phyloP scores from a whole-genome alignment of 331 rosid genomes.

The Arachis monticola region DNA sequence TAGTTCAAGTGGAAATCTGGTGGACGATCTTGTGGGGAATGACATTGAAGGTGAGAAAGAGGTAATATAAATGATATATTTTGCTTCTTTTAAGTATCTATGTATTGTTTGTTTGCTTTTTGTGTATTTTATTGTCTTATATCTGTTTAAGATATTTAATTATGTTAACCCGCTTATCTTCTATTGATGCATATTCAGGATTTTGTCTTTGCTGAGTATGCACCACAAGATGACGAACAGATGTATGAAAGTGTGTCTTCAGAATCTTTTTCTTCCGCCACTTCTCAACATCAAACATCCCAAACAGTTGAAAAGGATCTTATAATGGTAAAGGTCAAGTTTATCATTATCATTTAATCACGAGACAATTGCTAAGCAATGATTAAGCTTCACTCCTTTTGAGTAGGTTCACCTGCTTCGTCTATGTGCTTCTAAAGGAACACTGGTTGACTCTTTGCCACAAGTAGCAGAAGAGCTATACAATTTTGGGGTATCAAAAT shows the following conservation, averaged over 20 bases:
- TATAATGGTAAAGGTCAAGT: constrained; percentile 63
- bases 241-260: constrained; percentile 57
- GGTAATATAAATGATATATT: constrained; percentile 50
- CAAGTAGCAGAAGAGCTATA: constrained; percentile 73
- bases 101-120: constrained; percentile 30
- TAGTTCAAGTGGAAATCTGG: constrained; percentile 55
- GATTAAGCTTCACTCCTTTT: constrained; percentile 38
- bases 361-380: constrained; percentile 20
- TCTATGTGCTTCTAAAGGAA: constrained; percentile 76
- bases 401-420: constrained; percentile 87
- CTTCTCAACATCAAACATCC: constrained; percentile 57
- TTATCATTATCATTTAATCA: constrained; percentile 19
- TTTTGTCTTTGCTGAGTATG: constrained; percentile 43
- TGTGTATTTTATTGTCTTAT: constrained; percentile 25
- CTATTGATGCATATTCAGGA: constrained; percentile 48
- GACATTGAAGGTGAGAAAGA: constrained; percentile 59
- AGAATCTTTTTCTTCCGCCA: constrained; percentile 54
- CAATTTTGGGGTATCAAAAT: constrained; percentile 69
- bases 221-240: constrained; percentile 51
- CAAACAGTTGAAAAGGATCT: constrained; percentile 70
- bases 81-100: constrained; percentile 30
- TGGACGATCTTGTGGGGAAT: constrained; percentile 41
- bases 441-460: constrained; percentile 65
- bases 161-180: constrained; percentile 31
- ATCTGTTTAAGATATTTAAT: constrained; percentile 27